Evolutionary conservation across 805 yeast species (phyloP), one percentile per base, ranked within the genome.

Genomic region (Candida coquimbonensis): DNA sequence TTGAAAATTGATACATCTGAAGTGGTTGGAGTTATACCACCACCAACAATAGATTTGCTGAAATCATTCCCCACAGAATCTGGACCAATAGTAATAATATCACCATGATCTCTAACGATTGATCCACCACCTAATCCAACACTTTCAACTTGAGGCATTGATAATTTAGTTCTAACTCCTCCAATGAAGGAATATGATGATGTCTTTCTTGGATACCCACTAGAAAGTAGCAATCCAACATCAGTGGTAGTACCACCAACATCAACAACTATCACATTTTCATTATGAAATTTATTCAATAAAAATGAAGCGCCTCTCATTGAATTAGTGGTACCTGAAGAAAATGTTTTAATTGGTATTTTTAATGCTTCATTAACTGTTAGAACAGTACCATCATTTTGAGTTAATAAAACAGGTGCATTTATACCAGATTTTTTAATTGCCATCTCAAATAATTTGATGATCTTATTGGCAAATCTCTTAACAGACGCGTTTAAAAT

Each of bases 191-290:
- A 69, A 51, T 64, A 66, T 2, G 75, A 63, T 0, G 77, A 66
- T 2, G 74, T 62, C 49, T 71, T 74, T 40, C 76, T 55, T 3
- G 78, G 79, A 51, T 70, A 74, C 3, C 78, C 78, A 32, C 66
- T 56, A 4, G 72, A 62, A 8, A 73, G 53, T 13, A 74, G 50
- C 38, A 72, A 50, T 6, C 78, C 78, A 17, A 72, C 74, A 53
- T 73, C 78, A n/a, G 77, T 62, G 6, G 78, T 74, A 6, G 78
- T 73, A 6, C 78, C 78, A 17, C 78, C 78, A 42, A 73, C 69
- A 53, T 73, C 78, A 34, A 68, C 67, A 8, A 74, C 75, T 39
- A 71, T 59, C 14, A 65, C 59, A 40, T 52, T 50, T 37, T 60
- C 49, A 7, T 60, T 64, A 9, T 47, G 51, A 49, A 37, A 56